phyloP scores from a whole-genome alignment of 495 filamentous ascomycete species.

The Aspergillus hancockii region DNA sequence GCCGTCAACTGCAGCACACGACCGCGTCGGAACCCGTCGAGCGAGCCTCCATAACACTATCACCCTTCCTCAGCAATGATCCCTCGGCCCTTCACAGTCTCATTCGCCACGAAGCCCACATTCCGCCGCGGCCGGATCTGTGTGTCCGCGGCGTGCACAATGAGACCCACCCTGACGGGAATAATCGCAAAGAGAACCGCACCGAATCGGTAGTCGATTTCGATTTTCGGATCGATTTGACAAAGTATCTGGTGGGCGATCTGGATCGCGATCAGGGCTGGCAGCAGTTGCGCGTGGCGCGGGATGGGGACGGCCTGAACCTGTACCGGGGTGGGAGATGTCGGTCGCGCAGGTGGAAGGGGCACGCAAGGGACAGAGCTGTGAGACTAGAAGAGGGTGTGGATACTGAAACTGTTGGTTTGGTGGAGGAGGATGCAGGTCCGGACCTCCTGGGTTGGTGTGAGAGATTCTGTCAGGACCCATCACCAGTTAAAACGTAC shows the following conservation, averaged over 20 bases:
- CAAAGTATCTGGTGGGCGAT: slow-evolving; percentile 36
- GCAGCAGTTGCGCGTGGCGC: slow-evolving; percentile 24
- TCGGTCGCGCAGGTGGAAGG: slow-evolving; percentile 25
- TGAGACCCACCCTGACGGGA: slow-evolving; percentile 20
- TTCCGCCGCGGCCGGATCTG: slow-evolving; percentile 41
- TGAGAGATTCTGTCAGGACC: slow-evolving; percentile 41
- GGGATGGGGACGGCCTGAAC: slow-evolving; percentile 27
- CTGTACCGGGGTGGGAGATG: slow-evolving; percentile 34
- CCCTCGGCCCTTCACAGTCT: slow-evolving; percentile 26
- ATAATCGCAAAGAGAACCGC: slow-evolving; percentile 31
- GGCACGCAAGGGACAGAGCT: slow-evolving; percentile 10
- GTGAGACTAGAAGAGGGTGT: slow-evolving; percentile 15
- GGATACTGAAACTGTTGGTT: slow-evolving; percentile 8
- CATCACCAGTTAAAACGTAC: slow-evolving; percentile 44
- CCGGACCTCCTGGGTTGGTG: slow-evolving; percentile 38
- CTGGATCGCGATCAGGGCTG: slow-evolving; percentile 11
- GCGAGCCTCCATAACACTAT: slow-evolving; percentile 23
- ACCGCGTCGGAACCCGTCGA: slow-evolving; percentile 11
- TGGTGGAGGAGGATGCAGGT: slow-evolving; percentile 15
- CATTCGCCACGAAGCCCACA: slow-evolving; percentile 32
- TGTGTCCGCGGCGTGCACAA: slow-evolving; percentile 35
- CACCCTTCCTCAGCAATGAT: slow-evolving; percentile 27
- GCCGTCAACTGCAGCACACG: slow-evolving; percentile 9
- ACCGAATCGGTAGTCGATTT: slow-evolving; percentile 39
- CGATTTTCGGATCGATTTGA: slow-evolving; percentile 39